Conservation (phyloP, 345 rosid genomes). For the Linum lewisii region DNA sequence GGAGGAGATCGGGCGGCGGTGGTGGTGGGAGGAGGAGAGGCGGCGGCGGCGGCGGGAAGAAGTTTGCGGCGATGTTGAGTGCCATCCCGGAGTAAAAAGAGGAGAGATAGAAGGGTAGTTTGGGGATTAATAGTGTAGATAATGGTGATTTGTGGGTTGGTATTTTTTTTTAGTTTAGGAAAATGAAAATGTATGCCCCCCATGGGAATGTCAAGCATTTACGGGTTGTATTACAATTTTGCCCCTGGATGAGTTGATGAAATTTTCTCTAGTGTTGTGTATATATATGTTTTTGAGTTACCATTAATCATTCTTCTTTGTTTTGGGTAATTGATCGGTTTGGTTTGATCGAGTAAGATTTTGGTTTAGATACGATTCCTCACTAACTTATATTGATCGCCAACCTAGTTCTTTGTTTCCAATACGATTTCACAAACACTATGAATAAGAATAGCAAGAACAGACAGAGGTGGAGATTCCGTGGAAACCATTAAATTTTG, state of each 20-base stretch:
- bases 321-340: no score
- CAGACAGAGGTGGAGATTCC: no score
- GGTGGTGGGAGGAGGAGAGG: conserved; percentile 26
- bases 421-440: no score
- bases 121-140: conserved; percentile 17
- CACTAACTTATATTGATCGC: no score
- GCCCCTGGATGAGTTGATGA: conserved; percentile 29
- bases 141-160: neutral
- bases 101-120: conserved; percentile 16
- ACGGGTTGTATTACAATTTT: conserved; percentile 37
- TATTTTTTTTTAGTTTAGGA: neutral
- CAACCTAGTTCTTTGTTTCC: no score
- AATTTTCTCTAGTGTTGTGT: no score
- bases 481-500: no score
- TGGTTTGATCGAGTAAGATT: no score
- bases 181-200: neutral
- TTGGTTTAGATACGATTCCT: no score
- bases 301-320: no score
- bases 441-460: no score
- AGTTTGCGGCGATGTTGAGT: conserved; percentile 45
- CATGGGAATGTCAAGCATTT: conserved; percentile 9
- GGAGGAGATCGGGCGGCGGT: conserved; percentile 3
- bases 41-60: conserved; percentile 25
- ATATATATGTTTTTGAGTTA: no score
- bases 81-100: conserved; percentile 55